phyloP scores from a whole-genome alignment of 805 yeast species.

The Ogataea naganishii region DNA sequence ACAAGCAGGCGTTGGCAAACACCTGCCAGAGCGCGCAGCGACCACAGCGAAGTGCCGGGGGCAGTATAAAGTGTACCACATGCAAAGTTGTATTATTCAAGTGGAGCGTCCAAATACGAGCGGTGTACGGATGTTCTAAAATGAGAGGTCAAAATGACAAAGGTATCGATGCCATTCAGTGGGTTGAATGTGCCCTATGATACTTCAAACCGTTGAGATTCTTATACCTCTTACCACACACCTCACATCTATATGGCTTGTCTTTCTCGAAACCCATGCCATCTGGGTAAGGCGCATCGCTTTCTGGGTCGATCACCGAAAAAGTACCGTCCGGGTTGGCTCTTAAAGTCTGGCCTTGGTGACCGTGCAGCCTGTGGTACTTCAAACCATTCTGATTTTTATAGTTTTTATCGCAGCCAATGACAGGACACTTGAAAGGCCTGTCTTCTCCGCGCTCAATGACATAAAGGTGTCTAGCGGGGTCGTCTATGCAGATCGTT shows the following conservation, averaged over 20 bases:
- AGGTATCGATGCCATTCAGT: conserved; percentile 29
- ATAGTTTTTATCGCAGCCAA: conserved; percentile 95
- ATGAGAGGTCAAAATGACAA: not conserved
- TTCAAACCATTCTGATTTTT: conserved; percentile 96
- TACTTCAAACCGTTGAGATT: conserved; percentile 93
- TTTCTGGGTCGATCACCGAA: conserved; percentile 85
- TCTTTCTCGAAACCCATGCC: conserved; percentile 95
- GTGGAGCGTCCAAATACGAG: not conserved
- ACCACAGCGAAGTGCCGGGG: not conserved
- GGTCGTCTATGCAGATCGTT: conserved; percentile 85
- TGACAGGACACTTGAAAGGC: conserved; percentile 96
- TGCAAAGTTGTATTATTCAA: not conserved
- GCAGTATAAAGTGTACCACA: conserved; percentile 1
- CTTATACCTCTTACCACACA: conserved; percentile 95
- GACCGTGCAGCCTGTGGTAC: conserved; percentile 93
- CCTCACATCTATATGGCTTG: conserved; percentile 97
- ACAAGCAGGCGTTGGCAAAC: no score
- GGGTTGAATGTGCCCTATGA: conserved; percentile 98
- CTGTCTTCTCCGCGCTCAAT: conserved; percentile 87
- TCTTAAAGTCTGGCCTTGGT: conserved; percentile 87
- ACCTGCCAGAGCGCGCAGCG: conserved; percentile 1
- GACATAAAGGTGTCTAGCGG: conserved; percentile 89
- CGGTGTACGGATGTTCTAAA: not conserved
- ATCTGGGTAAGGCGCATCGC: conserved; percentile 83
- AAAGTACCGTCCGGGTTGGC: conserved; percentile 90